Evolutionary conservation across 148 eudicot species (phyloP), one percentile per base, ranked within the genome.

Genomic region (Selenicereus undatus): DNA sequence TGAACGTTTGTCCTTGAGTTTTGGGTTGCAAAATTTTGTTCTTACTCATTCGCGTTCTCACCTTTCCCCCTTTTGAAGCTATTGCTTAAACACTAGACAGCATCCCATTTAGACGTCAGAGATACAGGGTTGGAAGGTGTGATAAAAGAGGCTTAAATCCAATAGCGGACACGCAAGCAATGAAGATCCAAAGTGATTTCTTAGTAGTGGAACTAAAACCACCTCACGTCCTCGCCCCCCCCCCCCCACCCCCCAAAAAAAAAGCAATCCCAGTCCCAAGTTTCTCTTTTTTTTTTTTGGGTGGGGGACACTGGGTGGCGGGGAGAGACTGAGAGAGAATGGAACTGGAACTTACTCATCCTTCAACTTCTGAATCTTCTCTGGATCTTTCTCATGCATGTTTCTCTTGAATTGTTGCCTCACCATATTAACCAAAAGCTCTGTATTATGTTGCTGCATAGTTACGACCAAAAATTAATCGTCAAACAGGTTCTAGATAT

Each of bases 371-470:
- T 93, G 90, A 85, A 93, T 91, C 86, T 89, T 94, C 79, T 90
- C 94, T 16, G 91, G 95, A 83, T 91, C 95, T 11, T 86, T 91
- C 83, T 91, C 95, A 27, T 89, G 91, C 92, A 88, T 87, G 80
- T 91, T 81, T 75, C 75, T 93, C 76, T 80, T 90, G 84, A 91
- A 94, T 78, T 94, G 90, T 56, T 88, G 88, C 83, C 97, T 89
- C 84, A 93, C 89, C 93, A 93, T 91, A 73, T 74, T 85, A 82
- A 91, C 79, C 56, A 94, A 51, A 50, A 93, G 89, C 42, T 82
- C 85, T 6, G 97, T 93, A 70, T 90, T 94, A 83, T 91, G 81
- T 87, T 93, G 92, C 97, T 92, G 92, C 85, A 82, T 27, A 72
- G 71, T 54, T 50, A 42, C 78, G 26, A 39, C 58, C 13, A 72